Evolutionary conservation across 768 basidiomycete species (phyloP).

Genomic region (Trametes cubensis): DNA sequence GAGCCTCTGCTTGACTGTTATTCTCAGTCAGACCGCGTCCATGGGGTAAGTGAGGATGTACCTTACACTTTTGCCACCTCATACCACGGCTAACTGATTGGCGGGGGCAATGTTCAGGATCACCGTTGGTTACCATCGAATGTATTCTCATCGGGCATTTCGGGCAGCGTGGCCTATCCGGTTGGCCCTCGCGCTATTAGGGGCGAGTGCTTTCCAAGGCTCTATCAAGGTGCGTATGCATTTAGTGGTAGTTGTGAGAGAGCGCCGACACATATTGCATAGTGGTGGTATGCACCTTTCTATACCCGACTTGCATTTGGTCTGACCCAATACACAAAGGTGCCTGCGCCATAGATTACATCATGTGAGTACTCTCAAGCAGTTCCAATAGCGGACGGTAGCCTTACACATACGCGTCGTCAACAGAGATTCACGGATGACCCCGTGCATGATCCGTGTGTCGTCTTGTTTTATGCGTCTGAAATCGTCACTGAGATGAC

Average conservation of each 20-base stretch:
- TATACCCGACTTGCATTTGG: too few species aligned
- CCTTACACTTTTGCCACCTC: not conserved
- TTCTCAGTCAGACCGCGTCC: slow-evolving; percentile 69
- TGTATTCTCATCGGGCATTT: slow-evolving; percentile 79
- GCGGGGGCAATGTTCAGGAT: slow-evolving; percentile 44
- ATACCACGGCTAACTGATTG: too few species aligned
- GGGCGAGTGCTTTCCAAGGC: slow-evolving; percentile 76
- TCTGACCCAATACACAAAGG: slow-evolving; percentile 38
- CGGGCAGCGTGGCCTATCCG: slow-evolving; percentile 58
- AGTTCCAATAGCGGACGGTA: not conserved
- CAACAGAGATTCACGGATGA: slow-evolving; percentile 69
- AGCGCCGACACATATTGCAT: not conserved
- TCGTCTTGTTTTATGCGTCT: not conserved
- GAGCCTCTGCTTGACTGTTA: slow-evolving; percentile 55
- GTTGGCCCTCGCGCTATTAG: slow-evolving; percentile 61
- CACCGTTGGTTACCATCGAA: slow-evolving; percentile 75
- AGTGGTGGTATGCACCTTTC: slow-evolving; percentile 24
- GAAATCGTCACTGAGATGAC: not conserved
- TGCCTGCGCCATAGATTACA: slow-evolving; percentile 75
- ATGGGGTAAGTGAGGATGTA: slow-evolving; percentile 55
- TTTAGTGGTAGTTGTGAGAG: too few species aligned
- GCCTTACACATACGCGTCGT: not conserved
- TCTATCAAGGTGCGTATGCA: slow-evolving; percentile 62
- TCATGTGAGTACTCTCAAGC: slow-evolving; percentile 50
- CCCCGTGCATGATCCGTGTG: slow-evolving; percentile 66